Conservation (phyloP, 768 basidiomycete genomes). For the Hericium coralloides region DNA sequence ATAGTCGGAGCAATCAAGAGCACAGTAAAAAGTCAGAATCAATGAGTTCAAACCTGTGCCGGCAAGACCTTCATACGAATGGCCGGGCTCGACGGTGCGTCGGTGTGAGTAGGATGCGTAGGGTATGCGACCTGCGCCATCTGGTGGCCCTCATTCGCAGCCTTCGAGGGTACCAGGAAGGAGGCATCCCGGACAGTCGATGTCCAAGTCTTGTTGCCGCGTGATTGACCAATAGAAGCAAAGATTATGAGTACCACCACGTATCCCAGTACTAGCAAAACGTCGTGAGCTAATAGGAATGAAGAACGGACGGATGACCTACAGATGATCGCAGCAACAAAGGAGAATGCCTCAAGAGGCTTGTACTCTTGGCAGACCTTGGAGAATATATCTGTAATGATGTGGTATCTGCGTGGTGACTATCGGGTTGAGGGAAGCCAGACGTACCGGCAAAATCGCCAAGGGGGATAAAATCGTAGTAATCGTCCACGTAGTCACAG, state of each 20-base stretch:
- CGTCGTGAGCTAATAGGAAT: background rate
- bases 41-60: too few species aligned
- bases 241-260: slow-evolving; percentile 16
- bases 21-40: too few species aligned
- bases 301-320: slow-evolving; percentile 4
- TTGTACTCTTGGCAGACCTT: slow-evolving; percentile 22
- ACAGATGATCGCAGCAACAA: slow-evolving; percentile 28
- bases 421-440: background rate
- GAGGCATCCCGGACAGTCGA: slow-evolving; percentile 23
- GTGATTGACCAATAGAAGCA: slow-evolving; percentile 17
- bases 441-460: slow-evolving; percentile 5
- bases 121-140: background rate
- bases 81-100: background rate
- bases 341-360: slow-evolving; percentile 27
- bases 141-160: background rate
- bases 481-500: slow-evolving; percentile 12
- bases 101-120: background rate
- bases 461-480: too few species aligned
- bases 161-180: slow-evolving; percentile 3
- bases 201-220: slow-evolving; percentile 25
- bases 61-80: background rate
- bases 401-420: too few species aligned
- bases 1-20: too few species aligned
- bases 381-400: slow-evolving; percentile 2
- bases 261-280: slow-evolving; percentile 25